Conservation (phyloP, 2,329 filamentous ascomycete species). For the Beauveria bassiana region DNA sequence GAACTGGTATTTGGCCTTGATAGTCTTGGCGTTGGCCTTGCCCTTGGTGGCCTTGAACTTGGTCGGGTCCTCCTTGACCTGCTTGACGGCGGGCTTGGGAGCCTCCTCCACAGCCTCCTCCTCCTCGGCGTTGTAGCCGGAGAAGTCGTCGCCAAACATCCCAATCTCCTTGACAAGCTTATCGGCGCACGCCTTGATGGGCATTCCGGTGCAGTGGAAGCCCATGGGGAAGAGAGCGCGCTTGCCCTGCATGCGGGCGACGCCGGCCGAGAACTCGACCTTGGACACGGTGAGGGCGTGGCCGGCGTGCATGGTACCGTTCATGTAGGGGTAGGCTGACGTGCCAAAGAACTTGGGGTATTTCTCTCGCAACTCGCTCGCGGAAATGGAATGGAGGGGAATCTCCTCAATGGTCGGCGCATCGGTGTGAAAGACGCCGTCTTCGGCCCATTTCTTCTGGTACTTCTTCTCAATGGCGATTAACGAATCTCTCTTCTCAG, state of each 20-base stretch:
- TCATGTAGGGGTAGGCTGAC: constrained; percentile 60
- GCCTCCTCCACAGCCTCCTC: constrained; percentile 43
- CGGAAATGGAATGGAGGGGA: constrained; percentile 64
- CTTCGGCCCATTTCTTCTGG: constrained; percentile 55
- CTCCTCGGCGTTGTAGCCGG: constrained; percentile 60
- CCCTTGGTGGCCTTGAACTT: constrained; percentile 92
- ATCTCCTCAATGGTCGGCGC: constrained; percentile 74
- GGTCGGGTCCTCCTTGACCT: constrained; percentile 71
- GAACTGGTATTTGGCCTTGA: constrained; percentile 92
- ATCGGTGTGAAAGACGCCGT: constrained; percentile 69
- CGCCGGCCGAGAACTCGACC: constrained; percentile 84
- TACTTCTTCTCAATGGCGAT: constrained; percentile 86
- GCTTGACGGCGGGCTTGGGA: constrained; percentile 49
- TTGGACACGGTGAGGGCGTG: constrained; percentile 91
- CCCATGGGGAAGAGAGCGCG: constrained; percentile 81
- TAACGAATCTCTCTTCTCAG: constrained; percentile 78
- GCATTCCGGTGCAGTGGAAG: constrained; percentile 91
- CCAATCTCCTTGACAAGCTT: constrained; percentile 87
- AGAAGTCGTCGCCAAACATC: constrained; percentile 81
- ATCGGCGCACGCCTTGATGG: constrained; percentile 95
- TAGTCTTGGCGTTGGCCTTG: constrained; percentile 82
- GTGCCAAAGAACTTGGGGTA: constrained; percentile 83
- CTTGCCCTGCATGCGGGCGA: constrained; percentile 86
- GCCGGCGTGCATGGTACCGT: constrained; percentile 80
- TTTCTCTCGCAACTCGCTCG: constrained; percentile 68